These are phyloP conservation scores for Collybiopsis luxurians DNA, from an alignment of 768 basidiomycete genomes.

Conservation along the genomic window DNA sequence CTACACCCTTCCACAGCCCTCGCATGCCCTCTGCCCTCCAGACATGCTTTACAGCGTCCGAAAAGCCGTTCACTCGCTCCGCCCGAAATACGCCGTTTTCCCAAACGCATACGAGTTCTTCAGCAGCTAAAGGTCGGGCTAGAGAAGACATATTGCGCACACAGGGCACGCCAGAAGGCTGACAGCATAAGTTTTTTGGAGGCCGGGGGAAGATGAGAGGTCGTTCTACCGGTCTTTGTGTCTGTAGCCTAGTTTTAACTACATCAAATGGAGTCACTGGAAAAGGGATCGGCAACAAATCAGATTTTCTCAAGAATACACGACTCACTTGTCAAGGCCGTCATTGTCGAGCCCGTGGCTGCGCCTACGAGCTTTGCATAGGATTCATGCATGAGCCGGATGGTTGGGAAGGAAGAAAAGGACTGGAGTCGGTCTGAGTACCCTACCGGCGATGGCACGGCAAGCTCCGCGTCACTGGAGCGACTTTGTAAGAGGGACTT, in stretches of 20 bases:
- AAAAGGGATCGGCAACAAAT: slow-evolving; percentile 9
- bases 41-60: slow-evolving; percentile 80
- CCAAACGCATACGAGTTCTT: slow-evolving; percentile 78
- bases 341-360: slow-evolving; percentile 75
- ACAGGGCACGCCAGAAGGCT: slow-evolving; percentile 56
- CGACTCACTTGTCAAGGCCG: slow-evolving; percentile 74
- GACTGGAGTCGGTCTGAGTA: not conserved
- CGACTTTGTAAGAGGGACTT: too few relatives aligned
- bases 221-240: slow-evolving; percentile 62
- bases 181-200: slow-evolving; percentile 64
- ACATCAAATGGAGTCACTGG: slow-evolving; percentile 99
- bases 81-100: slow-evolving; percentile 67
- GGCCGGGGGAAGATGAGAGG: slow-evolving; percentile 49
- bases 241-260: slow-evolving; percentile 94
- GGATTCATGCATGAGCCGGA: slow-evolving; percentile 55
- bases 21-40: slow-evolving; percentile 75
- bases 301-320: not conserved
- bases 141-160: slow-evolving; percentile 78
- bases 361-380: slow-evolving; percentile 80
- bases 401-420: slow-evolving; percentile 10
- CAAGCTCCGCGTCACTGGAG: too few relatives aligned
- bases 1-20: slow-evolving; percentile 95
- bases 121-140: slow-evolving; percentile 50
- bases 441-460: too few relatives aligned
- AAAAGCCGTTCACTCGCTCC: slow-evolving; percentile 81